These are phyloP conservation scores for Paraglomus occultum DNA, from an alignment of 192 early-diverging fungal genomes.

Conservation along the genomic window DNA sequence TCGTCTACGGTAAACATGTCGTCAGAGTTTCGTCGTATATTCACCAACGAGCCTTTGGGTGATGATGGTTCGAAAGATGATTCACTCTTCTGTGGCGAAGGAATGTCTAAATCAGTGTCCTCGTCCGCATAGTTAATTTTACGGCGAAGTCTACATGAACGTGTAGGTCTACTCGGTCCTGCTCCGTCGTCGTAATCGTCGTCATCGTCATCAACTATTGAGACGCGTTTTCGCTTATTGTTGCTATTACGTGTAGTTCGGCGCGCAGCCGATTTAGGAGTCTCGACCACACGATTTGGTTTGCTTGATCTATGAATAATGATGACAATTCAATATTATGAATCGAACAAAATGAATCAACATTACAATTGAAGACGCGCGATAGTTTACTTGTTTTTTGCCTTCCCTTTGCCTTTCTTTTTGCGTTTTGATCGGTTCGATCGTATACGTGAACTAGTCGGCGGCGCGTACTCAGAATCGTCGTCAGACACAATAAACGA, in stretches of 20 bases:
- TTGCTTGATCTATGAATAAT: constrained; percentile 22
- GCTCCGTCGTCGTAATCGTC: constrained; percentile 34
- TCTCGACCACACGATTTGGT: constrained; percentile 12
- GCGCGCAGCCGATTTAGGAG: background rate
- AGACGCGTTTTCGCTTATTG: background rate
- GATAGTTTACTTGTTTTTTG: constrained; percentile 22
- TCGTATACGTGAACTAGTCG: no score
- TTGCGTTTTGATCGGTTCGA: no score
- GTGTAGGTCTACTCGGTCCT: constrained; percentile 18
- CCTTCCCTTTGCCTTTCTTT: background rate
- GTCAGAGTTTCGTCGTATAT: constrained; percentile 14
- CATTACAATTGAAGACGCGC: constrained; percentile 21
- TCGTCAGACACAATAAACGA: constrained; percentile 39
- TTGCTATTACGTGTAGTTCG: constrained; percentile 15
- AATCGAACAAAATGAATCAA: constrained; percentile 39
- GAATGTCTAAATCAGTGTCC: constrained; percentile 21
- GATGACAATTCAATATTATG: constrained; percentile 36
- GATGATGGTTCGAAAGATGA: constrained; percentile 32
- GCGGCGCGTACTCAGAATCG: constrained; percentile 25
- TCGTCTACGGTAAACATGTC: constrained; percentile 36
- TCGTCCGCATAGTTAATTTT: constrained; percentile 25
- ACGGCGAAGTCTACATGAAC: background rate
- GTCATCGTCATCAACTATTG: constrained; percentile 41
- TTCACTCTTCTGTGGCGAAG: constrained; percentile 30
- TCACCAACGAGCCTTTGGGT: constrained; percentile 23